Base-by-base conservation (phyloP, 2,329 filamentous ascomycete species). In the Myriosclerotinia duriaeana region DNA sequence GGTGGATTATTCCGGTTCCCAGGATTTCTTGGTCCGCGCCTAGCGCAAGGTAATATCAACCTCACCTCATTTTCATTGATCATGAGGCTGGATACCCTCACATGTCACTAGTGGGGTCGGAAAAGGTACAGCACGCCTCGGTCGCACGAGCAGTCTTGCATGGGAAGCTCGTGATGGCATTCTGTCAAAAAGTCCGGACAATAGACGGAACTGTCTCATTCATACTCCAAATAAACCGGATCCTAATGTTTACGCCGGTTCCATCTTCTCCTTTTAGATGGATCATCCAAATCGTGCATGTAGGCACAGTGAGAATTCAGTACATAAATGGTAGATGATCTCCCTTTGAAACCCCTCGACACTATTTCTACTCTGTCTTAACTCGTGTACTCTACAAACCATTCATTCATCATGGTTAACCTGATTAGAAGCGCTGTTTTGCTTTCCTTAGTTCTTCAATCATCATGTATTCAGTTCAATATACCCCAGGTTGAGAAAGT, bases 401-500 rank as follows among this genome's bases (percentile, higher is more conserved):
- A 46, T 48, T 36, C 48, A 8, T 66, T 61, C 64, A 66, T 34
- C 55, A 66, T 66, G 64, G 56, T 60, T 44, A 61, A 53, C 36
- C 12, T 66, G 38, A 50, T 61, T 2, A 46, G 9, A 44, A 50
- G 54, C 46, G 26, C 61, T 11, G 7, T 62, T 44, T 60, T 53
- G 5, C 48, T 61, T 17, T 61, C 56, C 46, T 20, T 66, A 9
- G 64, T 44, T n/a, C 44, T 66, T 34, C 54, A 61, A 15, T 60
- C 64, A 42, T 66, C 64, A 62, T 66, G 64, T 46, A 38, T 38
- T 26, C 64, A 66, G 40, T 38, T 66, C 46, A 53, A 66, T n/a
- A 66, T 66, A 53, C 64, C 64, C 11, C 17, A 66, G 26, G 55
- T 66, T 8, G 64, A 66, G 0, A 61, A 53, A 38, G 56, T 66